phyloP scores from a whole-genome alignment of 768 basidiomycete genomes.

The Amanita pallidorosea region DNA sequence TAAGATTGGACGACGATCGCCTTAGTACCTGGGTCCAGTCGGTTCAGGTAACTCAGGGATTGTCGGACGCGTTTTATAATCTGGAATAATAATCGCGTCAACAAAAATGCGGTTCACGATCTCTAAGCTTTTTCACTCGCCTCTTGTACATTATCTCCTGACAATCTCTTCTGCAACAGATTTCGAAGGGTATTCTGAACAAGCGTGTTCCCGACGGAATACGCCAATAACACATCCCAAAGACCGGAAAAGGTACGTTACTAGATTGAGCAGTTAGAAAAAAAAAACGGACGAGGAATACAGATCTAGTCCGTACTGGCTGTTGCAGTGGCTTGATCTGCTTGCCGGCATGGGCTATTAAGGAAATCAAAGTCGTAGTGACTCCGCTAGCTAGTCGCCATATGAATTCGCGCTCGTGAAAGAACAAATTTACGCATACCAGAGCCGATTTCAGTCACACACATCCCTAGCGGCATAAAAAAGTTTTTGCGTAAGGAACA shows the following conservation, averaged over 20 bases:
- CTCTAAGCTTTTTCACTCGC: constrained; percentile 19
- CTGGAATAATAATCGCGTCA: constrained; percentile 17
- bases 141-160: constrained; percentile 38
- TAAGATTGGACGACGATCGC: constrained; percentile 29
- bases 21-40: constrained; percentile 26
- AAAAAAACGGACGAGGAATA: background rate
- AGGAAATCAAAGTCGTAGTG: constrained; percentile 46
- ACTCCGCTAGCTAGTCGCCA: constrained; percentile 30
- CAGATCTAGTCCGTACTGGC: constrained; percentile 28
- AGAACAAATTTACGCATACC: constrained; percentile 15
- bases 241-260: constrained; percentile 59
- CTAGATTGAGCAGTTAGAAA: constrained; percentile 16
- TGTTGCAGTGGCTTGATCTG: constrained; percentile 56
- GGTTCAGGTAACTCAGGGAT: constrained; percentile 35
- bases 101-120: background rate
- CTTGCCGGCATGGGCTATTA: constrained; percentile 53
- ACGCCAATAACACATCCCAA: constrained; percentile 48
- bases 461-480: constrained; percentile 16
- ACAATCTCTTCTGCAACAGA: constrained; percentile 28
- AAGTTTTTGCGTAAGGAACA: background rate
- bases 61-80: constrained; percentile 38
- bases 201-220: constrained; percentile 45
- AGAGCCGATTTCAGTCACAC: constrained; percentile 27
- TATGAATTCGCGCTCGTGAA: background rate
- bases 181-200: constrained; percentile 39